phyloP scores from a whole-genome alignment of 1,284 basidiomycete genomes.

The Xerocomus amazonicus region DNA sequence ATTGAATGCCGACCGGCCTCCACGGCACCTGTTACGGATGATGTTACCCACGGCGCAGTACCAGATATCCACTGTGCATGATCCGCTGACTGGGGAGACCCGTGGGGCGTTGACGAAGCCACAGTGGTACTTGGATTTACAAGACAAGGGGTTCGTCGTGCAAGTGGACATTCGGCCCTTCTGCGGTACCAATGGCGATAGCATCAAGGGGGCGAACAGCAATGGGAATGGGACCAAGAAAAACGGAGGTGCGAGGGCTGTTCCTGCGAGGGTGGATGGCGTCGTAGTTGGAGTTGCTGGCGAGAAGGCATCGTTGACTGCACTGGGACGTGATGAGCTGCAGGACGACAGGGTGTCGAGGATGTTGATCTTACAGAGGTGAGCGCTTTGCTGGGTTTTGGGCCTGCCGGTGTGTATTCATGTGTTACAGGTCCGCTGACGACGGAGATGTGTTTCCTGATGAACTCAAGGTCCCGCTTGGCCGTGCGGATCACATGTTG shows the following conservation, averaged over 20 bases:
- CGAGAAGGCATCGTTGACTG: conserved; percentile 73
- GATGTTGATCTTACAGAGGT: conserved; percentile 66
- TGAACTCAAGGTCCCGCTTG: conserved; percentile 60
- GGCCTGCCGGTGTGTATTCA: neutral
- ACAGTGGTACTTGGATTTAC: conserved; percentile 68
- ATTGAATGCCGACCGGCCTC: conserved; percentile 52
- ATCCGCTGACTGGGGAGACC: conserved; percentile 77
- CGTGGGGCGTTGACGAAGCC: conserved; percentile 65
- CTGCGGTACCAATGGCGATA: conserved; percentile 23
- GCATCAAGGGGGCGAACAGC: conserved; percentile 18
- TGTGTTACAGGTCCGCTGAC: conserved; percentile 18
- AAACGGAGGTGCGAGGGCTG: conserved; percentile 23
- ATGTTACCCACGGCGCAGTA: conserved; percentile 81
- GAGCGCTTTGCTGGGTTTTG: neutral
- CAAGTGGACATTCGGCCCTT: conserved; percentile 53
- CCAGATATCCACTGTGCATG: conserved; percentile 66
- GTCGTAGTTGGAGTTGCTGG: conserved; percentile 52
- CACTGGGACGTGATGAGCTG: conserved; percentile 67
- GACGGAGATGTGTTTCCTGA: conserved; percentile 51
- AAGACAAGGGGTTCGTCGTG: conserved; percentile 65
- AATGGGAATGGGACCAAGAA: conserved; percentile 21
- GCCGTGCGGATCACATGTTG: conserved; percentile 56
- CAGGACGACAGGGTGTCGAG: conserved; percentile 62
- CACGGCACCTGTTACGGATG: conserved; percentile 72
- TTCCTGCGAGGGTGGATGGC: conserved; percentile 52